Evolutionary conservation across 2,329 filamentous ascomycete genomes (phyloP).

Genomic region (Lomentospora prolificans): DNA sequence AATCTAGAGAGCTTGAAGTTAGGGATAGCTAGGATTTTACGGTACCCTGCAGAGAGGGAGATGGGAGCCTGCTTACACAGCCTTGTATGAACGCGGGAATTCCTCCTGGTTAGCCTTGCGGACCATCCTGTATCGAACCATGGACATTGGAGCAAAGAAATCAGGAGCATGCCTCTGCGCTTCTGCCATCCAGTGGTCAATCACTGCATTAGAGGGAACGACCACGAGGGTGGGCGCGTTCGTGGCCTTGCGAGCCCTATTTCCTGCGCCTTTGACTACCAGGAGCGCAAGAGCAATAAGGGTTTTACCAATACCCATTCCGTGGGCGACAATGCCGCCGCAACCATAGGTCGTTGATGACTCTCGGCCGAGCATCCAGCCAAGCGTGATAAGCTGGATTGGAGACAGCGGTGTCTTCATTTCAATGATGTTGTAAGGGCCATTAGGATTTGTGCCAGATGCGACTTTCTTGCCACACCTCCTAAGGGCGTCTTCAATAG

Average conservation of each 20-base stretch:
- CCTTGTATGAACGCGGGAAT: background rate
- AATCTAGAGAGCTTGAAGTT: background rate
- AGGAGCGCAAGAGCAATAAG: conserved; percentile 76
- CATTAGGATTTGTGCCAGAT: background rate
- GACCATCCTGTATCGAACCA: background rate
- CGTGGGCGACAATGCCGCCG: conserved; percentile 51
- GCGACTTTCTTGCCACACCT: background rate
- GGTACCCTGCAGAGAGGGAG: background rate
- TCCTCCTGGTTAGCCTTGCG: background rate
- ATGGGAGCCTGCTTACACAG: background rate
- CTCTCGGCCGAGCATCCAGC: background rate
- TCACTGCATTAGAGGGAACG: background rate
- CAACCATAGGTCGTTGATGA: conserved; percentile 27
- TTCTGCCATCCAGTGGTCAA: background rate
- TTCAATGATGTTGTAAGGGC: background rate
- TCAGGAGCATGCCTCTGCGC: background rate
- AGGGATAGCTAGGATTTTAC: background rate
- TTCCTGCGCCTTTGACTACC: conserved; percentile 50
- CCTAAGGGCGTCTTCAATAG: background rate
- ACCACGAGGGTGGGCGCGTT: background rate
- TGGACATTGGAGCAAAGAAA: background rate
- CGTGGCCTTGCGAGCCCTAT: background rate
- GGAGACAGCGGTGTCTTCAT: background rate
- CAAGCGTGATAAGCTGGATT: background rate
- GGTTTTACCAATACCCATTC: conserved; percentile 59